A percentile compares a stretch with the other conserved stretches of the same genome.
Evolutionary conservation across 2,329 filamentous ascomycete species (phyloP).

Genomic region (Ceratocystis variospora): DNA sequence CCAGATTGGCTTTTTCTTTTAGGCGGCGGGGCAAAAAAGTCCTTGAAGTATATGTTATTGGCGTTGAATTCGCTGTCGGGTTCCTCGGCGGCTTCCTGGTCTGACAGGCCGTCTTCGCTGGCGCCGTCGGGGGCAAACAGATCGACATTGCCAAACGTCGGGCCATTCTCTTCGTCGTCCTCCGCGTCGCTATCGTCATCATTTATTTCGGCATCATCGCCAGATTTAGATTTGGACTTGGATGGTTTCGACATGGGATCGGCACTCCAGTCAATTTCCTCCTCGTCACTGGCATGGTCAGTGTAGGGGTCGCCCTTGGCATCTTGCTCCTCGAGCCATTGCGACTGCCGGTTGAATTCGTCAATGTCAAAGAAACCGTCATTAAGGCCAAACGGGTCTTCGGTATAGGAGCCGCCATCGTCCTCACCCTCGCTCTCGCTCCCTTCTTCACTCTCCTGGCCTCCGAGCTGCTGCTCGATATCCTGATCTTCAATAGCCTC

Average conservation of each 20-base stretch:
- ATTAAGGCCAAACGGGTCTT: conserved; percentile 75
- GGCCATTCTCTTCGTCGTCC: conserved; percentile 60
- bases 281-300: conserved; percentile 64
- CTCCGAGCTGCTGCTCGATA: conserved; percentile 19
- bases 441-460: conserved; percentile 24
- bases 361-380: conserved; percentile 98
- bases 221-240: conserved; percentile 25
- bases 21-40: conserved; percentile 82
- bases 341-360: conserved; percentile 88
- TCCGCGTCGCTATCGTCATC: conserved; percentile 37
- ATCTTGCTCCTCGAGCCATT: conserved; percentile 79
- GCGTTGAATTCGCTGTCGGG: conserved; percentile 50
- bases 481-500: conserved; percentile 22
- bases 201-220: conserved; percentile 26
- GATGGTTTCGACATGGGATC: conserved; percentile 48
- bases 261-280: conserved; percentile 75
- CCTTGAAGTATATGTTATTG: conserved; percentile 78
- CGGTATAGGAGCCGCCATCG: conserved; percentile 41
- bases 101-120: conserved; percentile 42
- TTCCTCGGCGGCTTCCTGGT: conserved; percentile 35
- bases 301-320: conserved; percentile 60
- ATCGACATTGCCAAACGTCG: conserved; percentile 70
- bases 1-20: conserved; percentile 36
- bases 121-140: conserved; percentile 59
- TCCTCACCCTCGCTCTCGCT: conserved; percentile 32